Base-by-base conservation (phyloP, 2,329 filamentous ascomycete genomes). In the Graphiopsis chlorocephala region DNA sequence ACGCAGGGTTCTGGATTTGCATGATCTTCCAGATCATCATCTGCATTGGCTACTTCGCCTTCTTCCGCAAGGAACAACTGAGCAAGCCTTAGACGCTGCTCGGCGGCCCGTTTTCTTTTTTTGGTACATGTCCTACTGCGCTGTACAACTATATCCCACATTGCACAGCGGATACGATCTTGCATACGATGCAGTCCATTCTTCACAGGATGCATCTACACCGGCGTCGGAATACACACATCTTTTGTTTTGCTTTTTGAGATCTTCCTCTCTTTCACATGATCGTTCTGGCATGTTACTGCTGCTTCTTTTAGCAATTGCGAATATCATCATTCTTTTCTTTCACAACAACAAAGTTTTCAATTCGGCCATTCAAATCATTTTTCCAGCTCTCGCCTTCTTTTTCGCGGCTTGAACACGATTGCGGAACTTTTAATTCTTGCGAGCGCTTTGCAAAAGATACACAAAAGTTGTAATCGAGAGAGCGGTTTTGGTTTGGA, bases 1-100 rank as follows among this genome's bases (percentile, higher is more conserved):
- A 82, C 64, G 77, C 80, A 17, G 85, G 82, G 80, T 88, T 89
- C 73, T 89, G 87, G 87, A 77, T 88, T 64, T 84, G 82, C 58
- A 72, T 90, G 38, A 65, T 81, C 8, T 79, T 85, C 63, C 87
- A 90, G 72, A 72, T 88, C 61, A 75, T 81, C 25, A 82, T 90
- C 66, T 88, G 83, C 67, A 78, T 85, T 74, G 83, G 84, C 56
- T 87, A 82, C 72, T 81, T 85, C 70, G 78, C 77, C 67, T 86
- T 83, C 75, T 86, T 86, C 76, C 76, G 84, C 64, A 85, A 85
- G 76, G 84, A 86, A 74, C 84, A 86, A 75, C 78, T 86, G 67
- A 79, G 78, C 56, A 86, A 86, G 76, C 84, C 84, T 61, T 77
- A 65, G 70, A 58, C 15, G 26, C 35, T 35, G 42, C 35, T 29